phyloP scores from a whole-genome alignment of 352 stramenopile genomes.

The Hyaloperonospora brassicae region DNA sequence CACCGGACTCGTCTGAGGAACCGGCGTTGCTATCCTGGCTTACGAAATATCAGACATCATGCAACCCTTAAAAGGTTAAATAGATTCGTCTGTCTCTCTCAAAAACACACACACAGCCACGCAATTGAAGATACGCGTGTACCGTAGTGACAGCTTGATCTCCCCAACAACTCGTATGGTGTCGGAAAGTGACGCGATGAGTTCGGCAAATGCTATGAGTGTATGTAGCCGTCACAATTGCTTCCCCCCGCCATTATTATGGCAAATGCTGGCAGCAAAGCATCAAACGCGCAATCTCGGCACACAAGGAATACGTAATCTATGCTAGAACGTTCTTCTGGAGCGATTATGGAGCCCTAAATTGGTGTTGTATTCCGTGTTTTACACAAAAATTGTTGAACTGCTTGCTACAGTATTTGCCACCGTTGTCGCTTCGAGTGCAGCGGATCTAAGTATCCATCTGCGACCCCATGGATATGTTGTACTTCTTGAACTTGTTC shows the following conservation, averaged over 20 bases:
- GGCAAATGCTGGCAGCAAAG: constrained; percentile 7
- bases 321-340: constrained; percentile 12
- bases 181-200: constrained; percentile 1
- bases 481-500: too few relatives aligned
- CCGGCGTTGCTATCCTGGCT: too few relatives aligned
- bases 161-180: constrained; percentile 11
- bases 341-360: neutral
- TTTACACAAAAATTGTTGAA: neutral
- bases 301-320: constrained; percentile 10
- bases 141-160: constrained; percentile 6
- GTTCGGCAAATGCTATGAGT: constrained; percentile 12
- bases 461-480: too few relatives aligned
- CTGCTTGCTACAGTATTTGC: neutral
- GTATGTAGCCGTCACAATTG: constrained; percentile 15
- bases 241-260: constrained; percentile 12
- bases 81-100: too few relatives aligned
- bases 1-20: too few relatives aligned
- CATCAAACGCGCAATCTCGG: constrained; percentile 12
- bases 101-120: constrained; percentile 8
- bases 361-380: neutral
- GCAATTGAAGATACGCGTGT: constrained; percentile 14
- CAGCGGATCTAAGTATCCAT: neutral
- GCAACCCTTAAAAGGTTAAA: too few relatives aligned
- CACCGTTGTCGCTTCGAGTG: neutral
- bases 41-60: too few relatives aligned